phyloP scores from a whole-genome alignment of 2,329 filamentous ascomycete species.

The Lachnellula cervina region DNA sequence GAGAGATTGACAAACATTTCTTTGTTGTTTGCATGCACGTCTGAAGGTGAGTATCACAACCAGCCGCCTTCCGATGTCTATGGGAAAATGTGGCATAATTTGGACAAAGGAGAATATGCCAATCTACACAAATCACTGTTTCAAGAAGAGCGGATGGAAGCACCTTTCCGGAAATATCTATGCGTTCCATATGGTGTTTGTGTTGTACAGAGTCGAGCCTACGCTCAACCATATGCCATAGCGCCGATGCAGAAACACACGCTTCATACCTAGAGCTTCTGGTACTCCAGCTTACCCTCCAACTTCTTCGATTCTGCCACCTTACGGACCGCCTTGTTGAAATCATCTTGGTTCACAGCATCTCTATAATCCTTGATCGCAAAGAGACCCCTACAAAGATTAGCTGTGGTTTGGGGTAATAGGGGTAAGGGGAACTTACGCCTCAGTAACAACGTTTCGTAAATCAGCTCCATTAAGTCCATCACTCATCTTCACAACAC shows the following conservation, averaged over 20 bases:
- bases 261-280: constrained; percentile 66
- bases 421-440: constrained; percentile 55
- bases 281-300: constrained; percentile 96
- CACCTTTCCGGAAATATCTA: background rate
- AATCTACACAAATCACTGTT: background rate
- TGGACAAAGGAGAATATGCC: background rate
- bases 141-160: background rate
- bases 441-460: constrained; percentile 96
- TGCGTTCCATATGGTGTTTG: constrained; percentile 24
- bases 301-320: constrained; percentile 97
- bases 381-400: constrained; percentile 68
- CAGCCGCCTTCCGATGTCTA: background rate
- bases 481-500: constrained; percentile 99
- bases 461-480: constrained; percentile 96
- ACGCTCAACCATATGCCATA: constrained; percentile 22
- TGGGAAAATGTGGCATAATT: background rate
- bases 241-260: constrained; percentile 24
- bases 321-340: constrained; percentile 98
- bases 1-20: background rate
- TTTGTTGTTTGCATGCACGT: background rate
- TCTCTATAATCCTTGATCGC: constrained; percentile 98
- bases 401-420: constrained; percentile 4
- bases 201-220: constrained; percentile 28
- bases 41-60: background rate
- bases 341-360: constrained; percentile 94